phyloP scores from a whole-genome alignment of 169 alveolate species.

The Perkinsus chesapeaki region DNA sequence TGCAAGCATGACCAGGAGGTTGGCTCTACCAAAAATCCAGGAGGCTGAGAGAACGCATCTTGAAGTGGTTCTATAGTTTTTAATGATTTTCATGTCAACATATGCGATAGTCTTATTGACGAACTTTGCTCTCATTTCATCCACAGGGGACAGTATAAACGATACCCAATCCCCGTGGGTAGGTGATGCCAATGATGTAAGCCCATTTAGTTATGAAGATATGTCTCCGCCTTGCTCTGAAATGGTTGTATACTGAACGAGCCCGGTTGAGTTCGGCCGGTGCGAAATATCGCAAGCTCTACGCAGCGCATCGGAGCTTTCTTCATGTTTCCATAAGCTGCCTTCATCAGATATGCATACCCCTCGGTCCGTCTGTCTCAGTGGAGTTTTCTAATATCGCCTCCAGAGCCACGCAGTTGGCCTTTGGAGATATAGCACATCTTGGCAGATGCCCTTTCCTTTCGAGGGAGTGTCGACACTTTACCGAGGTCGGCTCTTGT shows the following conservation, averaged over 20 bases:
- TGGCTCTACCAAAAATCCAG: too few species aligned
- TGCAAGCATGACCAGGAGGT: too few species aligned
- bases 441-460: not conserved
- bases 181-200: not conserved
- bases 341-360: not conserved
- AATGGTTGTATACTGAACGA: not conserved
- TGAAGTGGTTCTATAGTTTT: too few species aligned
- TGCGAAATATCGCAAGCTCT: too few species aligned
- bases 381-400: not conserved
- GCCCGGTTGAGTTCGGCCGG: too few species aligned
- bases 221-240: not conserved
- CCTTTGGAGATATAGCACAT: not conserved
- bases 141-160: too few species aligned
- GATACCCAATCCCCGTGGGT: not conserved
- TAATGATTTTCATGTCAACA: too few species aligned
- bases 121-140: too few species aligned
- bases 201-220: not conserved
- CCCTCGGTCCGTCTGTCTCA: not conserved
- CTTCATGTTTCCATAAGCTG: too few species aligned
- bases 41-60: too few species aligned
- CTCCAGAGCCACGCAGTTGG: not conserved
- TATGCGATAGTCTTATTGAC: too few species aligned
- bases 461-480: not conserved
- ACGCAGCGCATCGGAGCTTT: too few species aligned
- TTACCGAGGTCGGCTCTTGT: not conserved